Evolutionary conservation across 129 eudicot genomes (phyloP).

Genomic region (Daucus carota): DNA sequence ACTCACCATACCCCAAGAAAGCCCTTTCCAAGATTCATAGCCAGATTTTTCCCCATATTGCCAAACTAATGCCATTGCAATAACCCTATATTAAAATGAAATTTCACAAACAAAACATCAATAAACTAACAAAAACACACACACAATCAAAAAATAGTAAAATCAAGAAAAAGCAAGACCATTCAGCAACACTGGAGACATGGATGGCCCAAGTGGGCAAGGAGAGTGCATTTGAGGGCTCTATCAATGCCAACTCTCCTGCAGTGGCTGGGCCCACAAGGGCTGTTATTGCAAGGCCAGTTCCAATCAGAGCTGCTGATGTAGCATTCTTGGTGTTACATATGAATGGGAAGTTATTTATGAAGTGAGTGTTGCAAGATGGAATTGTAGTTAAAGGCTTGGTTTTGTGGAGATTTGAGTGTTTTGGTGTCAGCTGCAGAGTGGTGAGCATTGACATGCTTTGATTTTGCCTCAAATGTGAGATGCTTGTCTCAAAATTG

Average conservation of each 20-base stretch:
- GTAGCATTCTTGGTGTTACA: constrained; percentile 13
- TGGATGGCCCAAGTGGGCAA: constrained; percentile 96
- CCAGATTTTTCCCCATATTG: constrained; percentile 85
- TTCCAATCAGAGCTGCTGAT: constrained; percentile 36
- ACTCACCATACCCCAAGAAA: constrained; percentile 98
- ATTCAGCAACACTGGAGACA: constrained; percentile 94
- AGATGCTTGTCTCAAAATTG: not conserved
- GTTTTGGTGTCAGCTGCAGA: constrained; percentile 10
- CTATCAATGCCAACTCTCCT: constrained; percentile 41
- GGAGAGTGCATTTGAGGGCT: constrained; percentile 91
- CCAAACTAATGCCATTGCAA: constrained; percentile 95
- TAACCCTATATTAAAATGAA: constrained; percentile 44
- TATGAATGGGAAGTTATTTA: constrained; percentile 12
- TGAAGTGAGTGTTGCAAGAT: not conserved
- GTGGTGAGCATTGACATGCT: constrained; percentile 17
- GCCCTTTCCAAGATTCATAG: constrained; percentile 90
- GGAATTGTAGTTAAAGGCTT: not conserved
- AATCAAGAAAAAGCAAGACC: constrained; percentile 30
- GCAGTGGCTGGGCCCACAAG: constrained; percentile 41
- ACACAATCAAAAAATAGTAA: not conserved
- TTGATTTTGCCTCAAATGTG: not conserved
- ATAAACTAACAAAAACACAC: not conserved
- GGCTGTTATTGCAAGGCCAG: constrained; percentile 53
- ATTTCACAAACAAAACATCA: constrained; percentile 11
- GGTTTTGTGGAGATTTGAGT: not conserved